Evolutionary conservation across 441 rosid genomes (phyloP), one percentile per base, ranked within the genome.

Genomic region (Eutrema salsugineum): DNA sequence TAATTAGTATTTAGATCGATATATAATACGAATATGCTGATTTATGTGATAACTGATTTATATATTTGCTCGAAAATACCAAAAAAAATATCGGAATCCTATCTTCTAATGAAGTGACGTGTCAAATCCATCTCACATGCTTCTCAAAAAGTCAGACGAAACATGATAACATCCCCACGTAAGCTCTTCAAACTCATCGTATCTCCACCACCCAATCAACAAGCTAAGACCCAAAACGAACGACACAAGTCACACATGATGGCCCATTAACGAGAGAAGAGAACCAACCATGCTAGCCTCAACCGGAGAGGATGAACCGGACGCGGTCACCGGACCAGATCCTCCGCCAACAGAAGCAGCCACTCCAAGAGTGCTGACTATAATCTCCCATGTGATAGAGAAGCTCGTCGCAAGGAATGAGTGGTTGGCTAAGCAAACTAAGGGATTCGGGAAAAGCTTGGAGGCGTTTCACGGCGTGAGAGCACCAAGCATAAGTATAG

Each of bases 371-470:
- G 97, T 93, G 20, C 81, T 93, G 14, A 85, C 88, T 55, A 81
- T 90, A 51, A 73, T 90, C 35, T 85, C 95, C 0, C 75, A 62
- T 14, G 88, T 86, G 50, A 50, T 90, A 42, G 91, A 87, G 82
- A 88, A 81, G 80, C 86, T 90, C 8, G 94, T 87, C 78, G 82
- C 85, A 38, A 76, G 96, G 55, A 93, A 88, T 60, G 89, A 90
- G 64, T 68, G 50, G 81, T 83, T 90, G n/a, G 75, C 79, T 43
- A 83, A 63, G 68, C 76, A 74, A 70, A 70, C 72, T 51, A 62
- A 77, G 14, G 61, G 60, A 28, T 20, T 75, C 2, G 95, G 92
- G 57, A 83, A 83, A 71, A 84, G 88, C 63, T 79, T 92, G 77
- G 77, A 84, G 16, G 84, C 81, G n/a, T 90, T 93, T 77, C 88